Evolutionary conservation across 129 eudicot genomes (phyloP).

Genomic region (Flaveria ramosissima): DNA sequence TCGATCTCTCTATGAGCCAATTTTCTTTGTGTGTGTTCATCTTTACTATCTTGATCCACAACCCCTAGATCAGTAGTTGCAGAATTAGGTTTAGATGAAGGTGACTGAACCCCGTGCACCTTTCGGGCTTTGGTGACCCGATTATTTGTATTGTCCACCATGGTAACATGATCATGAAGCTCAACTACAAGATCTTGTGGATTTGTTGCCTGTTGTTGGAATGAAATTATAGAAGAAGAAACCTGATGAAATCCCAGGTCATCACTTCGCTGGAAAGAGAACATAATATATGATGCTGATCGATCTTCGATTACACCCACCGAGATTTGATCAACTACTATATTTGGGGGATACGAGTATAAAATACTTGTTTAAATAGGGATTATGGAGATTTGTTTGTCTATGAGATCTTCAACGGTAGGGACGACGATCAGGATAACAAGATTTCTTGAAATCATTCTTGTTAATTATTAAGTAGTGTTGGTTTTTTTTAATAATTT

Average conservation of each 20-base stretch:
- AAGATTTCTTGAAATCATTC: neutral
- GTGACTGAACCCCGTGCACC: constrained; percentile 22
- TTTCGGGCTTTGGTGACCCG: constrained; percentile 28
- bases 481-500: neutral
- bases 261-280: constrained; percentile 51
- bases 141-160: constrained; percentile 19
- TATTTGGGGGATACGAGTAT: constrained; percentile 16
- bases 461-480: neutral
- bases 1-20: constrained; percentile 62
- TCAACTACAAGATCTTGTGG: constrained; percentile 38
- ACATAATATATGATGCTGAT: constrained; percentile 35
- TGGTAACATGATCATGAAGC: constrained; percentile 26
- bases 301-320: constrained; percentile 29
- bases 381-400: constrained; percentile 24
- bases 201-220: constrained; percentile 34
- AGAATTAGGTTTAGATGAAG: constrained; percentile 36
- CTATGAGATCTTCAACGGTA: constrained; percentile 31
- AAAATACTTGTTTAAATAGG: constrained; percentile 22
- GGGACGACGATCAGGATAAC: constrained; percentile 20
- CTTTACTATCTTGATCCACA: constrained; percentile 12
- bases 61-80: constrained; percentile 10
- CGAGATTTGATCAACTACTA: constrained; percentile 37
- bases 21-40: constrained; percentile 35
- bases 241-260: constrained; percentile 37
- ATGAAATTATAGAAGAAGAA: constrained; percentile 27